These are phyloP conservation scores for Ogataea wickerhamii DNA, from an alignment of 805 yeast species.

Conservation along the genomic window DNA sequence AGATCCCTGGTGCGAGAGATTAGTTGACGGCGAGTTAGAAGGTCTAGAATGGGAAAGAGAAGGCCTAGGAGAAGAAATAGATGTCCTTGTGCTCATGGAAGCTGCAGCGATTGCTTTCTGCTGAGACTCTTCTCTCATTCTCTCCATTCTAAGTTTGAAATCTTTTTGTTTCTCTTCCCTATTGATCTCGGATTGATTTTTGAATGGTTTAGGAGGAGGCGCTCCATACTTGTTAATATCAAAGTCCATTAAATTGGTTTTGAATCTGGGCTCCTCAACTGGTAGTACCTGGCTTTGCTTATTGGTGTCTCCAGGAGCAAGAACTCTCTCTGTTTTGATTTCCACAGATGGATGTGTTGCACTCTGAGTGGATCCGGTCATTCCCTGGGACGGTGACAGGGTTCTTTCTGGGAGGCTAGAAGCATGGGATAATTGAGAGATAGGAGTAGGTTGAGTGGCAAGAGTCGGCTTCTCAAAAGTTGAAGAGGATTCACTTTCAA, in stretches of 20 bases:
- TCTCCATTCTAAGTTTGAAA: conserved; percentile 23
- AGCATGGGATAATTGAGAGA: no score
- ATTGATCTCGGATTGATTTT: conserved; percentile 22
- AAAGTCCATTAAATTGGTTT: conserved; percentile 31
- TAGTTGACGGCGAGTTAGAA: conserved; percentile 4
- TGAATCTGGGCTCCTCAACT: conserved; percentile 28
- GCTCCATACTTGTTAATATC: conserved; percentile 40
- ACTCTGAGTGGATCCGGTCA: no score
- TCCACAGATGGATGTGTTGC: no score
- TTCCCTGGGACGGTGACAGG: no score
- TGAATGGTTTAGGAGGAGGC: conserved; percentile 42
- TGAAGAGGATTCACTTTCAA: no score
- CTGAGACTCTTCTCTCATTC: conserved; percentile 28
- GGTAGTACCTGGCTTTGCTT: conserved; percentile 19
- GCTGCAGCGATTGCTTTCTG: conserved; percentile 24
- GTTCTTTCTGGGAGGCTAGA: no score
- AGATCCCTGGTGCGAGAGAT: no score
- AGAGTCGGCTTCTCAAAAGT: no score
- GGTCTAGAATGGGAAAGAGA: conserved; percentile 6
- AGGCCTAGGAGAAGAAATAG: neutral
- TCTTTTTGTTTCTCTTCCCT: conserved; percentile 24
- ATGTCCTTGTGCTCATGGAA: neutral
- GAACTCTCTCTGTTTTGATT: no score
- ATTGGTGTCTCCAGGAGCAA: conserved; percentile 8
- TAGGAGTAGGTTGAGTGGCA: no score